These are phyloP conservation scores for Candida dubliniensis DNA, from an alignment of 1,139 yeast genomes.

Conservation along the genomic window DNA sequence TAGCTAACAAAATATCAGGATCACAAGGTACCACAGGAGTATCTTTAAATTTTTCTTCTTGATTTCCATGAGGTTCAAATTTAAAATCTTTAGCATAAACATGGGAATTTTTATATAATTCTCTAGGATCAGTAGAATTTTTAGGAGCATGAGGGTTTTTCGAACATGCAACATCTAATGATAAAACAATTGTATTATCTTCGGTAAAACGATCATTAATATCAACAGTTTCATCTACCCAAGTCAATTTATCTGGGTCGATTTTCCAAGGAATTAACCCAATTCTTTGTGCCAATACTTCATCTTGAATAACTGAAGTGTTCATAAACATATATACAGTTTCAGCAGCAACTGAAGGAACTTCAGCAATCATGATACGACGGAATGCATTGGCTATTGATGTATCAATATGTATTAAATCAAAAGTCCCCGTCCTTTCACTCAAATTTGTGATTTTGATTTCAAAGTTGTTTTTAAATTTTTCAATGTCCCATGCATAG, in stretches of 20 bases:
- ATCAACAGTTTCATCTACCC: conserved; percentile 69
- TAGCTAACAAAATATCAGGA: conserved; percentile 87
- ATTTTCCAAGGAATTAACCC: conserved; percentile 89
- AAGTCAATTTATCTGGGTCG: conserved; percentile 82
- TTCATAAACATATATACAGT: conserved; percentile 87
- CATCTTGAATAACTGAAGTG: conserved; percentile 96
- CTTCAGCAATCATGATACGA: conserved; percentile 94
- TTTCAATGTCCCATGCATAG: conserved; percentile 81
- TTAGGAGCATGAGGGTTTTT: conserved; percentile 82
- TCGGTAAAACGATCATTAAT: conserved; percentile 76
- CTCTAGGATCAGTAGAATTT: conserved; percentile 78
- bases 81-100: conserved; percentile 87
- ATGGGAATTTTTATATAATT: conserved; percentile 76
- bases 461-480: conserved; percentile 70
- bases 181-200: conserved; percentile 83
- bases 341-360: conserved; percentile 94
- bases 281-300: conserved; percentile 91
- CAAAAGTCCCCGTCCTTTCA: conserved; percentile 80
- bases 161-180: conserved; percentile 80
- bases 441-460: conserved; percentile 64
- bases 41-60: conserved; percentile 64
- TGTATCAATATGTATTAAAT: conserved; percentile 81
- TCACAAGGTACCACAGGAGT: conserved; percentile 76
- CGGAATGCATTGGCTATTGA: conserved; percentile 96
- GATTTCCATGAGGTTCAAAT: conserved; percentile 91